These are phyloP conservation scores for Oryza meyeriana DNA, from an alignment of 176 grass and related monocot species.

Conservation along the genomic window DNA sequence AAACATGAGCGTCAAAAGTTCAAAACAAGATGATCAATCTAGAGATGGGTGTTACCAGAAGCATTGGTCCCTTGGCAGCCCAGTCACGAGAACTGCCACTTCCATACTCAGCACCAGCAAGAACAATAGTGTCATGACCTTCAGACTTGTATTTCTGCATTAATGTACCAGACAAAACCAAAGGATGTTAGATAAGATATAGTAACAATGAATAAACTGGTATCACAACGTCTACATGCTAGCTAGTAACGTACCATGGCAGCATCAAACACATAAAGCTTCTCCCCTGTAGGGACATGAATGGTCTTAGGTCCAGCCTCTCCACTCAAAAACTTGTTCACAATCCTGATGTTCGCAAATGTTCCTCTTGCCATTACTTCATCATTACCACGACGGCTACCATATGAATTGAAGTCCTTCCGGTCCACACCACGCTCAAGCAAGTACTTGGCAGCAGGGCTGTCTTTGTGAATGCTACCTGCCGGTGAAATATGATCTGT, in stretches of 20 bases:
- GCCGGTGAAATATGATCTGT: constrained; percentile 96
- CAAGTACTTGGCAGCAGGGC: constrained; percentile 81
- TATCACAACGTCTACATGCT: neutral
- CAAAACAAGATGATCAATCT: neutral
- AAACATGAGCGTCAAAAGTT: neutral
- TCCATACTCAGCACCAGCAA: constrained; percentile 94
- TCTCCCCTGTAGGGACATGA: constrained; percentile 83
- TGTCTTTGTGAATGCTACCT: constrained; percentile 91
- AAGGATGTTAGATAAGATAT: neutral
- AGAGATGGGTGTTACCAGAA: constrained; percentile 54
- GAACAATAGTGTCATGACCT: constrained; percentile 75
- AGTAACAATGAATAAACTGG: neutral
- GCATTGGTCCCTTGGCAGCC: constrained; percentile 97
- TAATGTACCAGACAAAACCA: neutral
- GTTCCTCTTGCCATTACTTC: constrained; percentile 95
- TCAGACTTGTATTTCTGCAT: constrained; percentile 83
- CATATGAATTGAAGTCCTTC: constrained; percentile 87
- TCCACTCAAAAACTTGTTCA: constrained; percentile 85
- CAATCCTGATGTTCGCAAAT: constrained; percentile 93
- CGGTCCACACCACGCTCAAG: constrained; percentile 75
- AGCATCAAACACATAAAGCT: constrained; percentile 83
- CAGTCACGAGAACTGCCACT: constrained; percentile 98
- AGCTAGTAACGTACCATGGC: constrained; percentile 54
- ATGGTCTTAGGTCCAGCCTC: constrained; percentile 85
- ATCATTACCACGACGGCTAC: constrained; percentile 85